Base-by-base conservation (phyloP, 495 filamentous ascomycete species). In the Penicillium coffeae region DNA sequence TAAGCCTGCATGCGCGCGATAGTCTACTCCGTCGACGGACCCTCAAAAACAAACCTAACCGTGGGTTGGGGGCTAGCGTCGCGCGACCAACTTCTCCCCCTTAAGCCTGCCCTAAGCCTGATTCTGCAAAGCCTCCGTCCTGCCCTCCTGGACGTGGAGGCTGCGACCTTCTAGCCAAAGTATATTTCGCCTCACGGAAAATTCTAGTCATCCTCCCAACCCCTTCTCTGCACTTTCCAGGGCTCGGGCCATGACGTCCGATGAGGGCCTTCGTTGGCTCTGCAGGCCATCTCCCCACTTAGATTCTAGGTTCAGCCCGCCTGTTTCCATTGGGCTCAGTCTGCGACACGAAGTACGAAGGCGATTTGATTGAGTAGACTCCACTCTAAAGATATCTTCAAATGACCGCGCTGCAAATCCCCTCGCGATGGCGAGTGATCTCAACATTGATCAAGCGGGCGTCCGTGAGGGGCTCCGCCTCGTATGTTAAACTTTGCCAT, bases 121-220 rank as follows among this genome's bases (percentile, higher is more conserved):
- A 55, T 60, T 58, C 54, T 55, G 60, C 45, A 63, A 63, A 51
- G 55, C 35, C 57, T 58, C 60, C 60, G 60, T 15, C 27, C 33
- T 7, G 13, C 41, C 47, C 30, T 42, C 27, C 45, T n/a, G n/a
- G n/a, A n/a, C n/a, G n/a, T n/a, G n/a, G 14, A 41, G 21, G 22
- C 35, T 34, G 21, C 48, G 19, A n/a, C 14, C 47, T 41, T 37
- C 38, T 53, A 52, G 51, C 38, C 14, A 54, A 59, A 62, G 33
- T 52, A 52, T 60, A 52, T 52, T 45, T 2, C 42, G 25, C 18
- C 21, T 30, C 19, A 45, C 22, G 3, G 40, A 19, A 8, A 5
- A 18, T 34, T 52, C 32, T 21, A 39, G 30, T 20, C 3, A 33
- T 18, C 30, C 30, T 40, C 13, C 25, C 18, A n/a, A 32, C 25